Base-by-base conservation (phyloP, 1,139 yeast species). In the Blastobotrys ciferrii region DNA sequence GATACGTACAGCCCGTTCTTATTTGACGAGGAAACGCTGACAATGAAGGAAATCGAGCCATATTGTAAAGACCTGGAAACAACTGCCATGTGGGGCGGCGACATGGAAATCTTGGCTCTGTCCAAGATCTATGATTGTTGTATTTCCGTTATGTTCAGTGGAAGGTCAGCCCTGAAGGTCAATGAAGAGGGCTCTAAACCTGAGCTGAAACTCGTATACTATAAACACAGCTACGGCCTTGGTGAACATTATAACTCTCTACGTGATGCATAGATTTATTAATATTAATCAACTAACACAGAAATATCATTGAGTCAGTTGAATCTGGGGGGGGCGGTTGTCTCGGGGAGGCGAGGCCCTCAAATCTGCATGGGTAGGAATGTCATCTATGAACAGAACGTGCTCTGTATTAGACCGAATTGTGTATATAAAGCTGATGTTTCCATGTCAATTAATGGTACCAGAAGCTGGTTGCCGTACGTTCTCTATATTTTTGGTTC, bases 41-140 rank as follows among this genome's bases (percentile, higher is more conserved):
- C 77, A 12, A 58, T 85, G 54, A 72, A 76, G 39, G 86, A 86
- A 54, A 68, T 91, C 23, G 83, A 78, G 33, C 78, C 77, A n/a
- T 92, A 92, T 64, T 76, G 88, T 6, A 66, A 71, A 1, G 84
- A 83, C 56, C 74, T 92, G 49, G 84, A 77, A 48, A 70, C 70
- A 13, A 87, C 96, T 0, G 82, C 95, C 0, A 79, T 87, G 74
- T 92, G 98, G 98, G 98, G 98, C 25, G 94, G 96, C 3, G 98
- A 92, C 61, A 73, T 89, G 73, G 98, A 92, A 69, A 81, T 91
- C 15, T 65, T 87, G 59, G 96, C 98, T 0, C 71, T 89, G 39
- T 76, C 94, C 0, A 76, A 80, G 52, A 78, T 77, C 7, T 86
- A 75, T 60, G 74, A 82, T 49, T 81, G 87, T 58, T 84, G 89